A percentile compares a stretch with the other conserved stretches of the same genome.
These are phyloP conservation scores for Diaporthe aspalathi DNA, from an alignment of 2,329 filamentous ascomycete genomes.

Conservation along the genomic window DNA sequence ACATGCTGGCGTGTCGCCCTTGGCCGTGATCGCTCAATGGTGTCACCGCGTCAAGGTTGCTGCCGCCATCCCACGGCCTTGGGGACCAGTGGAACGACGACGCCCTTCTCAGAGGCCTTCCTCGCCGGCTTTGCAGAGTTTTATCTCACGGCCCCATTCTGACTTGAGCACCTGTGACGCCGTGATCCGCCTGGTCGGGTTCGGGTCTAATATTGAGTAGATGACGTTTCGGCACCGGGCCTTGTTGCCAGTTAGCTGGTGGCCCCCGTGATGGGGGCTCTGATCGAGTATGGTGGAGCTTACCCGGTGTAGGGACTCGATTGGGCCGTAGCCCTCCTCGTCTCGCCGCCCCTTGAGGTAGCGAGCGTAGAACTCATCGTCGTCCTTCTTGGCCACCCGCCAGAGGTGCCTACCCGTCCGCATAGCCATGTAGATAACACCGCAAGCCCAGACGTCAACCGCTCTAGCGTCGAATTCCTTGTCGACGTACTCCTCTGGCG, in stretches of 20 bases:
- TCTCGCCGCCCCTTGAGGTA: slow-evolving; percentile 94
- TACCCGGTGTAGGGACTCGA: slow-evolving; percentile 94
- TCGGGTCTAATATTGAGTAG: slow-evolving; percentile 97
- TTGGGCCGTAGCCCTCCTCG: slow-evolving; percentile 95
- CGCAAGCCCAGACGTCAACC: slow-evolving; percentile 98
- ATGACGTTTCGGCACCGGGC: slow-evolving; percentile 98
- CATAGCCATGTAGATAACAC: slow-evolving; percentile 99
- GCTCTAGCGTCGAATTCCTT: slow-evolving; percentile 96
- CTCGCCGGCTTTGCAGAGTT: slow-evolving; percentile 94
- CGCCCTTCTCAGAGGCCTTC: slow-evolving; percentile 78
- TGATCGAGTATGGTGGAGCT: slow-evolving; percentile 54
- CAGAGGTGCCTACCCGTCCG: slow-evolving; percentile 94
- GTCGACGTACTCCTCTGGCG: slow-evolving; percentile 94
- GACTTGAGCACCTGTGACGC: slow-evolving; percentile 97
- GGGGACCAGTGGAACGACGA: slow-evolving; percentile 43
- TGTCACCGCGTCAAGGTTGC: slow-evolving; percentile 39
- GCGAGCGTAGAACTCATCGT: slow-evolving; percentile 96
- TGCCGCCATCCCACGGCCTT: slow-evolving; percentile 38
- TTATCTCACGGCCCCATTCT: slow-evolving; percentile 98
- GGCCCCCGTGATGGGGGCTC: neutral
- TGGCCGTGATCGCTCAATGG: slow-evolving; percentile 32
- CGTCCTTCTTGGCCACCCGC: slow-evolving; percentile 95
- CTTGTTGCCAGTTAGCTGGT: slow-evolving; percentile 57
- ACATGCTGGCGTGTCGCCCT: slow-evolving; percentile 29
- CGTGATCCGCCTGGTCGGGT: slow-evolving; percentile 90